Percentiles rank a stretch among this genome's conserved stretches.
These are phyloP conservation scores for Brassica carinata DNA, from an alignment of 345 rosid genomes.

Conservation along the genomic window DNA sequence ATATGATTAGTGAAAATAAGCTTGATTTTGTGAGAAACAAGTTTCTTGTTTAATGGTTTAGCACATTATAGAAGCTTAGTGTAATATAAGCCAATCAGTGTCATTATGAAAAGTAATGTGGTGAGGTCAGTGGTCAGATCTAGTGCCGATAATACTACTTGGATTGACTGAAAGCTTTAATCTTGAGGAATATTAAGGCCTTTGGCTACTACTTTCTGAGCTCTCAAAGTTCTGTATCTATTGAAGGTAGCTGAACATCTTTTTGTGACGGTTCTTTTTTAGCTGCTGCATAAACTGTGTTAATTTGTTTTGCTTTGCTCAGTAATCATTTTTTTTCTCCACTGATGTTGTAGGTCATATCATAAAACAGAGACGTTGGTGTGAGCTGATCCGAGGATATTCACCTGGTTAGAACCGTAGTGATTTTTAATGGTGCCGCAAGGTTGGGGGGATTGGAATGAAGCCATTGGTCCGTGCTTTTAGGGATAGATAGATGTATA, in stretches of 20 bases:
- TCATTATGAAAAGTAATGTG: not conserved
- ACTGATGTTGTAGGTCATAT: slow-evolving; percentile 25
- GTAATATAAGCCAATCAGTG: not conserved
- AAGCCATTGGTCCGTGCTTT: slow-evolving; percentile 47
- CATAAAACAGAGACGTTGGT: slow-evolving; percentile 8
- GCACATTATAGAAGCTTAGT: not conserved
- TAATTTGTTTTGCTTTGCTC: not conserved
- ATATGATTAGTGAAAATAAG: not conserved
- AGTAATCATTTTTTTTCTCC: not conserved
- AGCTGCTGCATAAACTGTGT: not conserved
- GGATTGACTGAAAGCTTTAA: not conserved
- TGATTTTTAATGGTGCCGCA: slow-evolving; percentile 27
- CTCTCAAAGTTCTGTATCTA: not conserved
- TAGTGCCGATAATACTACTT: not conserved
- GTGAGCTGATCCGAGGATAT: slow-evolving; percentile 22
- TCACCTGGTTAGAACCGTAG: slow-evolving; percentile 31
- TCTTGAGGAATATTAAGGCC: not conserved
- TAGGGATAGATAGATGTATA: slow-evolving; percentile 39
- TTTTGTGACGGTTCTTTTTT: not conserved
- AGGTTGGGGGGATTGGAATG: slow-evolving; percentile 35
- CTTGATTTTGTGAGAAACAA: not conserved
- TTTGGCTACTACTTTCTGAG: not conserved
- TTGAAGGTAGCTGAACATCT: not conserved
- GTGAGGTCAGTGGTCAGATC: not conserved
- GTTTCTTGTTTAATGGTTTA: not conserved